Evolutionary conservation across 2,329 filamentous ascomycete genomes (phyloP).

Genomic region (Annulohypoxylon truncatum): DNA sequence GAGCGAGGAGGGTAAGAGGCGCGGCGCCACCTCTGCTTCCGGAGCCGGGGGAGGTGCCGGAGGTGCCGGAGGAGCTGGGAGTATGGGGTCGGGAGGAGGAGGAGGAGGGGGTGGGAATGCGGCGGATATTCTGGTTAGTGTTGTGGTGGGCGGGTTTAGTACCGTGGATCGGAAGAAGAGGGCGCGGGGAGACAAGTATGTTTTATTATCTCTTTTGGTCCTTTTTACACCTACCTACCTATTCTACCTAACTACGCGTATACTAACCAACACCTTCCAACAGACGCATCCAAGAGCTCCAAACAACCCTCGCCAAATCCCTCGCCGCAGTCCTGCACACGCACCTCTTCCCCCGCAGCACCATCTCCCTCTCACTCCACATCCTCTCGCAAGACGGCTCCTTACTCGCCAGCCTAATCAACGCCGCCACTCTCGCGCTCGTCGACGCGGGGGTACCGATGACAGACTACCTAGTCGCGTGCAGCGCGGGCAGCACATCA

Average conservation of each 20-base stretch:
- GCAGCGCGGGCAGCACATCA: constrained; percentile 84
- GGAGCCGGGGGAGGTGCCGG: constrained; percentile 29
- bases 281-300: constrained; percentile 84
- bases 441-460: constrained; percentile 97
- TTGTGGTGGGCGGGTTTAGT: constrained; percentile 88
- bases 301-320: constrained; percentile 80
- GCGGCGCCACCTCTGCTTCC: constrained; percentile 39
- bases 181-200: constrained; percentile 81
- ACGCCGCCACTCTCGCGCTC: constrained; percentile 89
- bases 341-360: constrained; percentile 88
- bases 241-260: no score
- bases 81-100: constrained; percentile 12
- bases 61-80: not conserved
- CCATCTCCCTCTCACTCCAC: constrained; percentile 85
- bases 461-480: constrained; percentile 89
- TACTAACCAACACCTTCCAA: constrained; percentile 3
- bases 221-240: constrained; percentile 3
- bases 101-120: constrained; percentile 54
- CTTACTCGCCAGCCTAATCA: constrained; percentile 88
- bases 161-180: constrained; percentile 85
- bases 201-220: constrained; percentile 32
- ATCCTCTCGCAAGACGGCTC: constrained; percentile 92
- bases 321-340: constrained; percentile 84
- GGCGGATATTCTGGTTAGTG: constrained; percentile 79
- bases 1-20: constrained; percentile 69